Evolutionary conservation across 306 rosid genomes (phyloP).

Genomic region (Acacia melanoxylon): DNA sequence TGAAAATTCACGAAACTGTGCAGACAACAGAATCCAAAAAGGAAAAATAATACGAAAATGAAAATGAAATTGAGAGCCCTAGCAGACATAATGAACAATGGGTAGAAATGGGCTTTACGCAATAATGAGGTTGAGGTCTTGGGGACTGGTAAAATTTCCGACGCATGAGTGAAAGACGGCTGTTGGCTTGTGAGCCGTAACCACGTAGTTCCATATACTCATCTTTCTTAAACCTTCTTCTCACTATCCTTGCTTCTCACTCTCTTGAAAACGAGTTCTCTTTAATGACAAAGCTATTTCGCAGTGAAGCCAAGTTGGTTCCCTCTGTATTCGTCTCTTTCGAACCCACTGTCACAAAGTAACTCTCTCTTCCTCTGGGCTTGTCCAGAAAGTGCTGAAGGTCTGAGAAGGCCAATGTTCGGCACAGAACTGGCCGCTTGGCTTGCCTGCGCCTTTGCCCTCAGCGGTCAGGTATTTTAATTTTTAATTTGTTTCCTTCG

Average conservation of each 20-base stretch:
- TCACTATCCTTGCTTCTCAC: not conserved
- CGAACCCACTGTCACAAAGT: not conserved
- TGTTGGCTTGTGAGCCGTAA: conserved; percentile 97
- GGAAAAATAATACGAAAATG: not conserved
- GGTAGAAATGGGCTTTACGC: conserved; percentile 49
- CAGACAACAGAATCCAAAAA: not conserved
- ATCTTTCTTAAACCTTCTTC: conserved; percentile 35
- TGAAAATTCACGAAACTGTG: not conserved
- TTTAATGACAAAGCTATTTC: not conserved
- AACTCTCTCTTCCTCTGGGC: not conserved
- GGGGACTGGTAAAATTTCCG: conserved; percentile 94
- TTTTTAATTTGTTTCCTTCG: not conserved
- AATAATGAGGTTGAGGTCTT: conserved; percentile 90
- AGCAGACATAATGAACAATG: not conserved
- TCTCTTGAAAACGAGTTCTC: not conserved
- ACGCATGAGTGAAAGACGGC: conserved; percentile 95
- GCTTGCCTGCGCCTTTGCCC: not conserved
- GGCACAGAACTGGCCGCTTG: not conserved
- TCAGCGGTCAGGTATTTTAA: not conserved
- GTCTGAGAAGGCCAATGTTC: not conserved
- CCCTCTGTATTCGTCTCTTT: not conserved
- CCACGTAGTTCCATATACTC: conserved; percentile 98
- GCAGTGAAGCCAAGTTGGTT: not conserved
- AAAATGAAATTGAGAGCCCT: conserved; percentile 33
- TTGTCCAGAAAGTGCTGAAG: not conserved